Base-by-base conservation (phyloP, 345 rosid species). In the Jatropha curcas region DNA sequence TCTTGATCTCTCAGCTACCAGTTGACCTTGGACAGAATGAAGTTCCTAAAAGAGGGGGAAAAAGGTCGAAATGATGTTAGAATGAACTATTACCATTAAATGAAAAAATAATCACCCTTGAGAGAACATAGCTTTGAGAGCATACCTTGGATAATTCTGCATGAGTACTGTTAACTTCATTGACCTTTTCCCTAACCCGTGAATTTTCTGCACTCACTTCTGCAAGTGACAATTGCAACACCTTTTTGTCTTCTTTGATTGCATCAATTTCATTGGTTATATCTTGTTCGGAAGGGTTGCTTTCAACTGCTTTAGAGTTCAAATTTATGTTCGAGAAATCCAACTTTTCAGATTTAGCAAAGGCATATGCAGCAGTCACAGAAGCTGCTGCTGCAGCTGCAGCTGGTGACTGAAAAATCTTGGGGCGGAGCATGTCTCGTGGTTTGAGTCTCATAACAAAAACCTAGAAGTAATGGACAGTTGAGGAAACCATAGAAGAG, bases 311-410 rank as follows among this genome's bases (percentile, higher is more conserved):
- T 67, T 87, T 87, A 30, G 76, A 77, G 72, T 73, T 82, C 8
- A 80, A 67, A 71, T 77, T 74, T 39, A 80, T 27, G 81, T 65
- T 73, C 24, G 84, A 77, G 65, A 77, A 82, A 57, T 89, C 94
- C 76, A 86, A 82, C 70, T 81, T 88, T 67, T 92, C 98, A 72
- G 96, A 85, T 84, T 92, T 91, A 65, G 99, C 86, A 77, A 92
- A 81, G 70, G 97, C 97, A 81, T 92, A 92, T 14, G 99, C 99
- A 77, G 98, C 97, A 67, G 93, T 88, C 46, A 95, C 99, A 71
- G 98, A 95, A 76, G 99, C 98, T 4, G 98, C 97, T 4, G 98
- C 99, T 2, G 98, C 98, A 1, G 98, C 98, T 0, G 99, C 97
- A 65, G 99, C 98, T 53, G 98, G 94, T 57, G 99, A 95, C 84